phyloP scores from a whole-genome alignment of 2,329 filamentous ascomycete species.

The Penicillium sp. region DNA sequence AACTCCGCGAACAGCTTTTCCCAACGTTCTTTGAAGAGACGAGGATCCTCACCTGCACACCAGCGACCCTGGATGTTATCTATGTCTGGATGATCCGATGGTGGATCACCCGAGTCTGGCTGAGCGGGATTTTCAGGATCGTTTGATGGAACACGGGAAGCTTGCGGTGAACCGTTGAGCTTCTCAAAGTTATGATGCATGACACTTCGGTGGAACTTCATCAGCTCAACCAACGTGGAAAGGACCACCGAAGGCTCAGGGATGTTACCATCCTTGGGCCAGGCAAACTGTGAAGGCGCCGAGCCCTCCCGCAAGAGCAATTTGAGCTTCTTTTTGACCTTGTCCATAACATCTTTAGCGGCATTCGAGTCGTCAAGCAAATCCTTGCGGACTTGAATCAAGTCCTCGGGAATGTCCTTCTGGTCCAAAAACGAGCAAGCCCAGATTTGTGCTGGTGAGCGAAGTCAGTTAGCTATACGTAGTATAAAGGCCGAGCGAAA shows the following conservation, averaged over 20 bases:
- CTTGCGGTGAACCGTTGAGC: constrained; percentile 66
- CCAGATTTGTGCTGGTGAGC: constrained; percentile 78
- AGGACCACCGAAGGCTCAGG: constrained; percentile 94
- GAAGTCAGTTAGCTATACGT: constrained; percentile 11
- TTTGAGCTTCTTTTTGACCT: constrained; percentile 99
- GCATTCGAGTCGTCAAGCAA: constrained; percentile 96
- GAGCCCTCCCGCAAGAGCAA: constrained; percentile 88
- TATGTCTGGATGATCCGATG: constrained; percentile 54
- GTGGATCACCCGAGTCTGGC: constrained; percentile 6
- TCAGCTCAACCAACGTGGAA: constrained; percentile 86
- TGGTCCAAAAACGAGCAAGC: constrained; percentile 83
- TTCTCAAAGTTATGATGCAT: constrained; percentile 94
- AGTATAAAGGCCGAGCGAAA: background rate
- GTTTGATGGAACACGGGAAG: constrained; percentile 51
- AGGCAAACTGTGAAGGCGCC: constrained; percentile 94
- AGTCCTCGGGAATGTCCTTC: constrained; percentile 81
- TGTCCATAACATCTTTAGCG: constrained; percentile 98
- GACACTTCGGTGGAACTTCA: constrained; percentile 94
- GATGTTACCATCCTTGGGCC: constrained; percentile 80
- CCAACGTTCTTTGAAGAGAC: constrained; percentile 95
- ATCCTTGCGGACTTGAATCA: constrained; percentile 90
- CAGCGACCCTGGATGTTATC: constrained; percentile 82
- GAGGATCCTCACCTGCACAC: constrained; percentile 94
- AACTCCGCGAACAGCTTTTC: constrained; percentile 98
- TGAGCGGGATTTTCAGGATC: constrained; percentile 17